Evolutionary conservation across 768 basidiomycete genomes (phyloP), one percentile per base, ranked within the genome.

Genomic region (Multifurca ochricompacta): DNA sequence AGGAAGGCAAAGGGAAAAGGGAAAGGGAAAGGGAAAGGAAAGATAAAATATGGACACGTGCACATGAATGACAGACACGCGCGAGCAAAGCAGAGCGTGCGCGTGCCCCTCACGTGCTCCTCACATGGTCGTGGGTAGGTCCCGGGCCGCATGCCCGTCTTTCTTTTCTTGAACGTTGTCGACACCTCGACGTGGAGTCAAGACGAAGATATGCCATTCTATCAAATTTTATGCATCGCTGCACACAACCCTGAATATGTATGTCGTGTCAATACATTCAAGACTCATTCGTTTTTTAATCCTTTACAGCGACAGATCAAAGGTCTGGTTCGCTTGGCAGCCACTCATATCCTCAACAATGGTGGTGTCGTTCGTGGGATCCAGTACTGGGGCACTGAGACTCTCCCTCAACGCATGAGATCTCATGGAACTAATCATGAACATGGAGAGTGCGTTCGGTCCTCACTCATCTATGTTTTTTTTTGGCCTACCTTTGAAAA

Each of bases 341-440:
- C 86, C 4, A 75, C 71, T 39, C 86, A 86, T 63, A 72, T 93
- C 53, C 77, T 91, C 74, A 72, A 84, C 55, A 69, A 74, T 14
- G 89, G 89, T 53, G 89, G 89, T 19, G 87, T 90, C 40, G 91
- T 94, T 10, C 81, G 91, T n/a, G 76, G 75, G 31, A 74, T 94
- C 56, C 75, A 85, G 40, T 89, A 78, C 45, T 81, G 77, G 80
- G 91, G 91, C 8, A 85, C 85, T 6, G 73, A 73, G 31, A 76
- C 80, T 5, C 74, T 94, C 4, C 89, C 90, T 0, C 81, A 86
- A 62, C 75, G 79, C 23, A 91, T 90, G 85, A 75, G 77, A 59
- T 70, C 79, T 49, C 79, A 85, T 46, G 77, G 77, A 43, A 71
- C 74, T 28, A 74, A 69, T 44, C 79, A 85, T 56, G 69, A 67